phyloP scores from a whole-genome alignment of 2,329 filamentous ascomycete genomes.

The Penicillium decumbens region DNA sequence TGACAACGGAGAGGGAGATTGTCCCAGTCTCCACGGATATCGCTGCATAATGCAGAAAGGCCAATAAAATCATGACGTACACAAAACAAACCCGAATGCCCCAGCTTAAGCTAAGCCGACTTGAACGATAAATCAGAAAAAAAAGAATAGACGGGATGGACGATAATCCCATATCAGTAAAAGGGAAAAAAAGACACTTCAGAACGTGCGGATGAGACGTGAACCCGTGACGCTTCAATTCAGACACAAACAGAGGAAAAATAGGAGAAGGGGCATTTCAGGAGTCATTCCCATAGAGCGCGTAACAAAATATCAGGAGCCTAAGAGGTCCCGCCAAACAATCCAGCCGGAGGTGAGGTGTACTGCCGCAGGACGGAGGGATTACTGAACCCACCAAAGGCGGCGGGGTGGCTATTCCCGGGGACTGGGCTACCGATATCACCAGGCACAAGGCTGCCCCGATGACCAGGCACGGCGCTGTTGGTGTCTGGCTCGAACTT shows the following conservation, averaged over 20 bases:
- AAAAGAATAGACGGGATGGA: slow-evolving; percentile 14
- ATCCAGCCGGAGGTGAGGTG: slow-evolving; percentile 35
- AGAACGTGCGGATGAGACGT: slow-evolving; percentile 22
- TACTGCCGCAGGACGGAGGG: slow-evolving; percentile 37
- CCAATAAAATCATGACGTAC: slow-evolving; percentile 25
- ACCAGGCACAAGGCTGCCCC: slow-evolving; percentile 51
- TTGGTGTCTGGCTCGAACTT: slow-evolving; percentile 52
- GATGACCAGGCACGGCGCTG: slow-evolving; percentile 41
- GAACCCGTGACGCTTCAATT: slow-evolving; percentile 25
- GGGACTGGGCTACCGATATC: slow-evolving; percentile 66
- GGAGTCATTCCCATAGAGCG: slow-evolving; percentile 13
- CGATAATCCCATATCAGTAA: slow-evolving; percentile 11
- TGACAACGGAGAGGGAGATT: slow-evolving; percentile 24
- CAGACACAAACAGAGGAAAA: slow-evolving; percentile 13
- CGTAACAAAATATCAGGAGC: slow-evolving; percentile 2
- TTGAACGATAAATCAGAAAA: slow-evolving; percentile 16
- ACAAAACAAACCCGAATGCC: slow-evolving; percentile 25
- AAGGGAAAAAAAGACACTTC: slow-evolving; percentile 16
- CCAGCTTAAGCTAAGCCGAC: slow-evolving; percentile 17
- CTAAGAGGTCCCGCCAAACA: slow-evolving; percentile 29
- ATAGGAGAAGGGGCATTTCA: slow-evolving; percentile 15
- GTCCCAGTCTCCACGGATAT: slow-evolving; percentile 31
- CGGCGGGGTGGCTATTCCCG: slow-evolving; percentile 38
- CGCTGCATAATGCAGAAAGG: slow-evolving; percentile 32
- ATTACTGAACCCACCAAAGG: slow-evolving; percentile 36